These are phyloP conservation scores for Aquilaria sinensis DNA, from an alignment of 345 rosid species.

Conservation along the genomic window DNA sequence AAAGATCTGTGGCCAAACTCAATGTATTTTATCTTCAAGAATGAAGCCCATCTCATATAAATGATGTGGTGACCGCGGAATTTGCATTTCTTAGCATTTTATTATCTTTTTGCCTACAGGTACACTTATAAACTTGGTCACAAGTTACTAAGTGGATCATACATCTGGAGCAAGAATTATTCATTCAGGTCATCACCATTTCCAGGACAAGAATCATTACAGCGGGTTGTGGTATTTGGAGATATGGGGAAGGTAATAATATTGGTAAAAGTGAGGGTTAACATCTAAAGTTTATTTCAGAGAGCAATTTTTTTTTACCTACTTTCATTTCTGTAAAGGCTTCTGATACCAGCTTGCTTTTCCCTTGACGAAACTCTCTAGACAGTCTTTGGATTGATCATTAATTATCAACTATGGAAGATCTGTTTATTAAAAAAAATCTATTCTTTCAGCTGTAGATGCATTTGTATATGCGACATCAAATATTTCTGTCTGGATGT, in stretches of 20 bases:
- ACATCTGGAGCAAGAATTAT: conserved; percentile 20
- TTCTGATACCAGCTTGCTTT: no score
- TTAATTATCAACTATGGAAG: no score
- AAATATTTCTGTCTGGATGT: no score
- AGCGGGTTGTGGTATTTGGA: conserved; percentile 33
- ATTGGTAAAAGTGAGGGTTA: neutral
- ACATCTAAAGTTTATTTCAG: no score
- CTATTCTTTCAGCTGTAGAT: no score
- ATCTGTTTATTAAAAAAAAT: no score
- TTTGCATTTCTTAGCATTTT: neutral
- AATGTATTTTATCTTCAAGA: conserved; percentile 17
- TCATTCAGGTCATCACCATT: conserved; percentile 34
- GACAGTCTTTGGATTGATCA: no score
- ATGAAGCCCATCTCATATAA: conserved; percentile 1
- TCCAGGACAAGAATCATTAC: conserved; percentile 39
- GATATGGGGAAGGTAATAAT: conserved; percentile 43
- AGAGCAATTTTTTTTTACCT: neutral
- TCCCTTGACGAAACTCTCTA: no score
- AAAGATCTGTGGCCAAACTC: conserved; percentile 46
- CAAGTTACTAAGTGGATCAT: conserved; percentile 15
- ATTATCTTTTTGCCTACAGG: conserved; percentile 11
- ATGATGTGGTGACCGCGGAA: neutral
- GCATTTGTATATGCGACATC: no score
- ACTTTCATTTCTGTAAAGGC: no score
- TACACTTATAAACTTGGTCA: conserved; percentile 37